Conservation (phyloP, 176 grass and related monocot species). For the Musa troglodytarum region DNA sequence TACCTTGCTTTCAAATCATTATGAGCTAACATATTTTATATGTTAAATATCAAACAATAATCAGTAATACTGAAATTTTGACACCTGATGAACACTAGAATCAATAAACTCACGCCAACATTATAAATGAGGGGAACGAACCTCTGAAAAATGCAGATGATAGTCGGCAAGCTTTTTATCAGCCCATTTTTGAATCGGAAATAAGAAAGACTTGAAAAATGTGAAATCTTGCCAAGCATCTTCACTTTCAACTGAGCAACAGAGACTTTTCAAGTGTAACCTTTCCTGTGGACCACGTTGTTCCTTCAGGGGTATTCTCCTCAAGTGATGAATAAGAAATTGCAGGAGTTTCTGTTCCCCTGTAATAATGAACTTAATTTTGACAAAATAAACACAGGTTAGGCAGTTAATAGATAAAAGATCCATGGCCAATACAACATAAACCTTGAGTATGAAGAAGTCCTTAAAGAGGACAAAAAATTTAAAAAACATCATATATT, state of each 20-base stretch:
- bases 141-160: constrained; percentile 88
- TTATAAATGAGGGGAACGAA: constrained; percentile 23
- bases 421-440: constrained; percentile 11
- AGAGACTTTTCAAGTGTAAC: constrained; percentile 82
- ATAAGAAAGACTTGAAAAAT: constrained; percentile 94
- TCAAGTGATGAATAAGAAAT: constrained; percentile 71
- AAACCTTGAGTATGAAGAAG: neutral
- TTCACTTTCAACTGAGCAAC: constrained; percentile 63
- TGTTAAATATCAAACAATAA: neutral
- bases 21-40: neutral
- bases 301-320: constrained; percentile 91
- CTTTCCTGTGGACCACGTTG: constrained; percentile 86
- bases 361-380: constrained; percentile 79
- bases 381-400: constrained; percentile 15
- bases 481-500: neutral
- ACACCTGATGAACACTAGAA: neutral
- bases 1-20: too few species aligned
- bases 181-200: constrained; percentile 76
- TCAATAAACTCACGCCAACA: constrained; percentile 1
- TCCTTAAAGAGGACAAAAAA: neutral
- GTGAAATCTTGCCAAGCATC: constrained; percentile 60
- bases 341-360: constrained; percentile 78
- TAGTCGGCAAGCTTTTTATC: constrained; percentile 94
- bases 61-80: neutral
- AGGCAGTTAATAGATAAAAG: neutral